Base-by-base conservation (phyloP, 345 rosid genomes). In the Populus simonii region DNA sequence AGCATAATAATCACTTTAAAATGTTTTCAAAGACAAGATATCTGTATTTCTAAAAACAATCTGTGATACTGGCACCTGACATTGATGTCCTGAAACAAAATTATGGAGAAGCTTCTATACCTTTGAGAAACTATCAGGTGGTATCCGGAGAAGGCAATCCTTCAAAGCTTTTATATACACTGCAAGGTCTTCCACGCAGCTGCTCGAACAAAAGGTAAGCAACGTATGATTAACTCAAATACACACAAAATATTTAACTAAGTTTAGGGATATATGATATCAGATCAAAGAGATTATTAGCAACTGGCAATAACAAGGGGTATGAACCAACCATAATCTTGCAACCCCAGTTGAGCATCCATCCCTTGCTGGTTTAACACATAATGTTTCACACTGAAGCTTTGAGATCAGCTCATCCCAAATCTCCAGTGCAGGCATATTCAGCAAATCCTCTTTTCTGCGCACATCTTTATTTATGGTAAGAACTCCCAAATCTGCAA, bases 341-440 rank as follows among this genome's bases (percentile, higher is more conserved):
- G 99, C 98, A 74, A 95, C 99, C 76, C 99, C 99, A 72, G 97
- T 93, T 66, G 99, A 95, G 85, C 99, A 95, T 63, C 99, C 99
- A 86, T 95, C 98, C 81, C 90, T 90, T 66, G 98, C 94, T 23
- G 99, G 99, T 84, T 95, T 95, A 63, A 95, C 86, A 79, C 99
- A 95, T 75, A 95, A 68, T 53, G 97, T 92, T 80, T 84, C 88
- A 83, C 94, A 88, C 74, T 80, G 90, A 80, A 95, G 89, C 91
- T 84, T 87, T 78, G 90, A 84, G 65, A 82, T 89, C 81, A 93
- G 81, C 27, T 86, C 88, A 85, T 82, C 76, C 99, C 99, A 95
- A 66, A 86, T 79, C 70, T 85, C 77, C 45, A 70, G 74, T 75
- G 80, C 61, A 41, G 91, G 88, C 75, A 74, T 73, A 71, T 85